These are phyloP conservation scores for Rhinocladiella mackenziei DNA, from an alignment of 2,329 filamentous ascomycete species.

Conservation along the genomic window DNA sequence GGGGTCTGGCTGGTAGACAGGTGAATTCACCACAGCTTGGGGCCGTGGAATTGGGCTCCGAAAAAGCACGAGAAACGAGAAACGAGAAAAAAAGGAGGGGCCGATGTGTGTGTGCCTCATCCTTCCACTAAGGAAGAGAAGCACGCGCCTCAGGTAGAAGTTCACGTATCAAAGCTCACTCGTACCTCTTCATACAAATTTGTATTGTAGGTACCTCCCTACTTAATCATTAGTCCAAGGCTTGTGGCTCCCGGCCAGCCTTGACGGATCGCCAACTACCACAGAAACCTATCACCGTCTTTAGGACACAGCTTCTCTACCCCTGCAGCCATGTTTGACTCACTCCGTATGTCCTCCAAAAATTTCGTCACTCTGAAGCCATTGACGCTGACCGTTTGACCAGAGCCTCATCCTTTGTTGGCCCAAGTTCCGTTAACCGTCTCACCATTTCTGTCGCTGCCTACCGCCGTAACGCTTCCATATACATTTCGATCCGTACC, in stretches of 20 bases:
- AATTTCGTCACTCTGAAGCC: background rate
- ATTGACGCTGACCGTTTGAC: constrained; percentile 10
- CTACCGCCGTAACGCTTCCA: constrained; percentile 82
- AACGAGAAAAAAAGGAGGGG: background rate
- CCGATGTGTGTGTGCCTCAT: background rate
- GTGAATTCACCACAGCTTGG: no score
- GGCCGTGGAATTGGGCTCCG: no score
- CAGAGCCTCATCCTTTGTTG: constrained; percentile 78
- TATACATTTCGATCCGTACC: constrained; percentile 93
- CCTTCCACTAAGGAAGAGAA: constrained; percentile 9
- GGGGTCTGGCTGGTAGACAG: no score
- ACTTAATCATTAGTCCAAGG: no score
- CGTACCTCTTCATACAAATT: no score
- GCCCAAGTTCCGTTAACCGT: constrained; percentile 91
- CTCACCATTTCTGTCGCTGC: constrained; percentile 88
- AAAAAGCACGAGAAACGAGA: no score
- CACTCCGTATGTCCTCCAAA: constrained; percentile 37
- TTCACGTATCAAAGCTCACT: no score
- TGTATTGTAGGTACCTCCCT: no score
- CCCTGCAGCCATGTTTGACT: constrained; percentile 41
- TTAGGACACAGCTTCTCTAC: background rate
- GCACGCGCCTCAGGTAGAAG: constrained; percentile 13
- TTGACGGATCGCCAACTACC: no score
- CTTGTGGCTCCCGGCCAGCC: no score
- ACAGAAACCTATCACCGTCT: no score